A percentile compares a stretch with the other conserved stretches of the same genome.
These are phyloP conservation scores for Microsporum audouinii DNA, from an alignment of 2,329 filamentous ascomycete species.

Conservation along the genomic window DNA sequence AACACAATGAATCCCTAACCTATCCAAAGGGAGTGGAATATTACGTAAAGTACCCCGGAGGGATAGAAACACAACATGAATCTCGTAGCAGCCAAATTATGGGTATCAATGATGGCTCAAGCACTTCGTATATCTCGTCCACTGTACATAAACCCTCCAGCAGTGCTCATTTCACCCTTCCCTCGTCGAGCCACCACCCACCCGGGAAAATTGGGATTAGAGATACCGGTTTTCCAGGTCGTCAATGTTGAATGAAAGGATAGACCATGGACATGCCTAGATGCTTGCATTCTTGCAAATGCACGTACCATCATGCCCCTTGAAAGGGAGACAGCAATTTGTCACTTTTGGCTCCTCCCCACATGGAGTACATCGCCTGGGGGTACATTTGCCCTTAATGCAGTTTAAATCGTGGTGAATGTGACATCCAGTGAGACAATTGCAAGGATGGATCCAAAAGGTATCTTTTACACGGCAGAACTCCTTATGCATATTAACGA, in stretches of 20 bases:
- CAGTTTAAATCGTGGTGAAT: background rate
- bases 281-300: background rate
- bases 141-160: background rate
- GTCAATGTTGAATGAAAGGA: background rate
- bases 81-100: too few species aligned
- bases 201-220: background rate
- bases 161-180: background rate
- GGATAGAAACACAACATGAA: too few species aligned
- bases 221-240: background rate
- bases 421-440: background rate
- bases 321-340: background rate
- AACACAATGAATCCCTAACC: too few species aligned
- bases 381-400: background rate
- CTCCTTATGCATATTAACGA: background rate
- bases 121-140: background rate
- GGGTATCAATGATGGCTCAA: too few species aligned
- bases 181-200: background rate
- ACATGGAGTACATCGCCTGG: background rate
- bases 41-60: too few species aligned
- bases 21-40: too few species aligned
- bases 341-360: background rate
- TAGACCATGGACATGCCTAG: background rate
- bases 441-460: background rate
- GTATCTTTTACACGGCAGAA: background rate
- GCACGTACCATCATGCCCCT: background rate